Evolutionary conservation across 2,329 filamentous ascomycete genomes (phyloP).

Genomic region (Fusarium longipes): DNA sequence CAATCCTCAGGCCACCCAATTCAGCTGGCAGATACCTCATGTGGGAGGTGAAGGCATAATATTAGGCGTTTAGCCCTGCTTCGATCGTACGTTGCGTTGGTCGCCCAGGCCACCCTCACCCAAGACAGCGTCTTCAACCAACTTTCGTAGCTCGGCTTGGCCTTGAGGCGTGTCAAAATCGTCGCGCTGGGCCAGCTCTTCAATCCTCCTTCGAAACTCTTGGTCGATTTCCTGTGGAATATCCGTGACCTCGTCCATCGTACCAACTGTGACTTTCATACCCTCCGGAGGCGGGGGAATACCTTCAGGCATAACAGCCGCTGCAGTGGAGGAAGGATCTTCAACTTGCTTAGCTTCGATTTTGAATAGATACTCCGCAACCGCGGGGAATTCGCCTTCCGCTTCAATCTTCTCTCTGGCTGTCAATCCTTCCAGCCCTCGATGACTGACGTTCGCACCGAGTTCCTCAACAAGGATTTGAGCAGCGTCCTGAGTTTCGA

Average conservation of each 20-base stretch:
- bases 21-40: constrained; percentile 66
- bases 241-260: constrained; percentile 72
- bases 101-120: constrained; percentile 72
- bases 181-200: constrained; percentile 83
- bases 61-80: constrained; percentile 63
- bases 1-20: constrained; percentile 63
- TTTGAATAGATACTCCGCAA: constrained; percentile 35
- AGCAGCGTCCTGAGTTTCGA: constrained; percentile 83
- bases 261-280: constrained; percentile 80
- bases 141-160: constrained; percentile 79
- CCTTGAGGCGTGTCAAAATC: constrained; percentile 86
- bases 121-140: constrained; percentile 83
- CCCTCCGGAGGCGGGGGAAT: constrained; percentile 78
- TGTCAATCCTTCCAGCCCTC: constrained; percentile 80
- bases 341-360: constrained; percentile 43
- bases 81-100: constrained; percentile 72
- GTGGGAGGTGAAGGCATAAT: constrained; percentile 66
- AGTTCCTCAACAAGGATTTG: constrained; percentile 85
- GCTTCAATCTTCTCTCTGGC: constrained; percentile 78
- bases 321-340: constrained; percentile 47
- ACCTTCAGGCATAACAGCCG: constrained; percentile 47
- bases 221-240: constrained; percentile 76
- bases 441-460: constrained; percentile 71
- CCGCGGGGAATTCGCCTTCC: constrained; percentile 42
- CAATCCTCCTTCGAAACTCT: constrained; percentile 86